Conservation (phyloP, 768 basidiomycete species). For the Suillus discolor region DNA sequence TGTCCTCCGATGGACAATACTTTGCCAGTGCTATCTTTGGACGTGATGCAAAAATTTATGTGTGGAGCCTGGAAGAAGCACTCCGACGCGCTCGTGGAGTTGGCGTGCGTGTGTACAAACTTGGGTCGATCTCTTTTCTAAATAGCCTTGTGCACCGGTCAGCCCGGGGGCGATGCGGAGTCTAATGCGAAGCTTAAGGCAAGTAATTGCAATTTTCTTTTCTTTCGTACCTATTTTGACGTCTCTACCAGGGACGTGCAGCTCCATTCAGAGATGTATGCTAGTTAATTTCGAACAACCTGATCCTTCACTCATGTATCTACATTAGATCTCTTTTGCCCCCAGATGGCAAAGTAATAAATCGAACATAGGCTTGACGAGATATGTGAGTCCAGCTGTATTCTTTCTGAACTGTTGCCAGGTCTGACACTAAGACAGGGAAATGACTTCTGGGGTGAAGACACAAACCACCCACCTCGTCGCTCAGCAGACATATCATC, state of each 20-base stretch:
- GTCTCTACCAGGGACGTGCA: not conserved
- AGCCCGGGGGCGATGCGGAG: too few species aligned
- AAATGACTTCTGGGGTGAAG: not conserved
- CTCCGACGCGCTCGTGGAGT: not conserved
- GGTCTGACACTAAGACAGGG: not conserved
- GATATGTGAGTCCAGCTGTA: not conserved
- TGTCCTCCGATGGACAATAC: constrained; percentile 71
- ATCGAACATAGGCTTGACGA: not conserved
- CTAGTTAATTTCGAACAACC: not conserved
- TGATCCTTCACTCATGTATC: not conserved
- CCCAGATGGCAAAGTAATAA: not conserved
- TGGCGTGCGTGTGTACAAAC: not conserved
- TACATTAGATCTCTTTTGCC: not conserved
- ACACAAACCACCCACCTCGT: not conserved
- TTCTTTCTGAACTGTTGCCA: not conserved
- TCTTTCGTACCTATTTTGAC: not conserved
- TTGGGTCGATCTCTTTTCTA: not conserved
- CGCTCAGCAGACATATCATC: not conserved
- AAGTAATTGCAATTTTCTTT: not conserved
- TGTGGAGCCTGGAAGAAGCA: constrained; percentile 70
- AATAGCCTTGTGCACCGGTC: not conserved
- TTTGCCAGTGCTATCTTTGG: constrained; percentile 71
- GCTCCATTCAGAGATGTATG: not conserved
- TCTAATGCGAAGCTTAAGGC: not conserved
- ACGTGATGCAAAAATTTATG: constrained; percentile 69